A percentile compares a stretch with the other conserved stretches of the same genome.
Conservation (phyloP, 2,329 filamentous ascomycete species). For the Pleoardoris graminearum region DNA sequence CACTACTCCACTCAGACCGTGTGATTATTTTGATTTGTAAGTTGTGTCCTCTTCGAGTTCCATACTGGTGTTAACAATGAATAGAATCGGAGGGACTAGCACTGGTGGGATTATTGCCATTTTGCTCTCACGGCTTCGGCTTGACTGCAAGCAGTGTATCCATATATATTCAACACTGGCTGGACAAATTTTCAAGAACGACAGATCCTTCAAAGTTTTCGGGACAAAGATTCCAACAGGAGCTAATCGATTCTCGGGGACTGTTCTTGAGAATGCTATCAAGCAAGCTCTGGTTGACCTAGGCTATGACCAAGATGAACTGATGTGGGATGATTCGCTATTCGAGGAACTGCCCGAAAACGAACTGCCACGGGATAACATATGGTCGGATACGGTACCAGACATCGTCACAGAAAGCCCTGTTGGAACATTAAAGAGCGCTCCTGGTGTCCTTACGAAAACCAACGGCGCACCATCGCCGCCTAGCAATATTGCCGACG, state of each 20-base stretch:
- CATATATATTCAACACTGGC: conserved; percentile 43
- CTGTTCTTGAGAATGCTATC: conserved; percentile 43
- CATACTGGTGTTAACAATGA: not conserved
- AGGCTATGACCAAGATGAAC: conserved; percentile 39
- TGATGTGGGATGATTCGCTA: conserved; percentile 48
- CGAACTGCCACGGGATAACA: conserved; percentile 35
- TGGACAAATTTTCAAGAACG: conserved; percentile 45
- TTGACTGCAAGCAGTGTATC: conserved; percentile 45
- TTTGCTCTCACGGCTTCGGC: conserved; percentile 43
- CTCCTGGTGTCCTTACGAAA: conserved; percentile 12
- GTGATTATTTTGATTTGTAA: conserved; percentile 47
- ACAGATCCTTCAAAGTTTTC: conserved; percentile 39
- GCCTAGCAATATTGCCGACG: conserved; percentile 18
- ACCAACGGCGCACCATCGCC: conserved; percentile 4
- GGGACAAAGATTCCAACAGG: conserved; percentile 44
- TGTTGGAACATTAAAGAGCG: conserved; percentile 24
- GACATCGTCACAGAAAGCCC: conserved; percentile 33
- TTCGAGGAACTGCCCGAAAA: conserved; percentile 43
- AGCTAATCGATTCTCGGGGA: conserved; percentile 42
- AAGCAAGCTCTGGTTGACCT: conserved; percentile 39
- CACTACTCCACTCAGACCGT: conserved; percentile 38
- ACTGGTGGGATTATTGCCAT: conserved; percentile 49
- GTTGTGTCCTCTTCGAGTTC: conserved; percentile 10
- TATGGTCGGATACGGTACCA: conserved; percentile 38
- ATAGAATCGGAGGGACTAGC: conserved; percentile 43